Evolutionary conservation across 148 eudicot species (phyloP), one percentile per base, ranked within the genome.

Genomic region (Dysphania ambrosioides): DNA sequence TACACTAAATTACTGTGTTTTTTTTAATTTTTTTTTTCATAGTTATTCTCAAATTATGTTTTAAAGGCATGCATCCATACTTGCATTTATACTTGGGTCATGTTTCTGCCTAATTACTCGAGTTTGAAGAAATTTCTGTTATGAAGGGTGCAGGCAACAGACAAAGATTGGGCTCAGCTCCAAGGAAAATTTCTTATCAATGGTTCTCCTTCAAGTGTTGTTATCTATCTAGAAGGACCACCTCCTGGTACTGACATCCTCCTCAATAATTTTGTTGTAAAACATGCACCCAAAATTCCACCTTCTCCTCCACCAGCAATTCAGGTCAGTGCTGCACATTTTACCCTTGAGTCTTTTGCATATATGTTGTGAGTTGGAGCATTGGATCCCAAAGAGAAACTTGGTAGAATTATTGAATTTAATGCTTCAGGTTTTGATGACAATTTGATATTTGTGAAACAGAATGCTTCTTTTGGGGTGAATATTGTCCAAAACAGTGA

Each of bases 241-340:
- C 88, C 97, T 75, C 79, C 92, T 8, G 96, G 99, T 47, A 90
- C 92, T 18, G 97, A 95, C 77, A 95, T 95, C 72, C 97, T 95
- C 13, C 82, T 95, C 5, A 86, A 95, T 72, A 85, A 83, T 80
- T 71, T 92, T 9, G 81, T 85, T 6, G 81, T 95, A 32, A 95
- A 89, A 83, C 97, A 90, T 78, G 96, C 99, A 32, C 85, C 79
- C 26, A 90, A 88, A 87, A 79, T 79, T 66, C 94, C 96, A 76
- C 97, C 99, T 69, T 79, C 97, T 66, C 84, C 86, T 81, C 88
- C 91, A 60, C 99, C 99, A 8, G 63, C 66, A 61, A 86, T 90
- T 73, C 88, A 92, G 92, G 98, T 95, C 64, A 32, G 81, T 79
- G 68, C 13, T 62, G 38, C n/a, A n/a, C 70, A 79, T 57, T 38